A percentile compares a stretch with the other conserved stretches of the same genome.
Evolutionary conservation across 768 basidiomycete species (phyloP).

Genomic region (Hypholoma fasciculare): DNA sequence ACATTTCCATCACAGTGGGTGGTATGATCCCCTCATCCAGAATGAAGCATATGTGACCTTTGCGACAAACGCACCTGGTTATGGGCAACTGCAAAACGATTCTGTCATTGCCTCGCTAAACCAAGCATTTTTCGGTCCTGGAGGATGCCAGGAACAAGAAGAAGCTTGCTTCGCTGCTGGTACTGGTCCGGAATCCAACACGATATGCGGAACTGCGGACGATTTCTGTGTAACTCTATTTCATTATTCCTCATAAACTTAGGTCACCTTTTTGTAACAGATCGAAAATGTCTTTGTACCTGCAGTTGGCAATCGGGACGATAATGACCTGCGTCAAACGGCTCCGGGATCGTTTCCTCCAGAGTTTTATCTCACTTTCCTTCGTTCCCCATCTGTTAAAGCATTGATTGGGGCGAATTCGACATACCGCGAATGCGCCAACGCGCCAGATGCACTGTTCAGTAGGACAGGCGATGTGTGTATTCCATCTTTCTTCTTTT

Average conservation of each 20-base stretch:
- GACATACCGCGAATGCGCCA: conserved; percentile 48
- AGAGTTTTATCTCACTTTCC: conserved; percentile 51
- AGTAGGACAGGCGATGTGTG: conserved; percentile 56
- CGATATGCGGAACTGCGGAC: conserved; percentile 51
- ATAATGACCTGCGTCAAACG: conserved; percentile 60
- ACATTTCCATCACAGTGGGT: conserved; percentile 44
- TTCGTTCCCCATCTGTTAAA: conserved; percentile 35
- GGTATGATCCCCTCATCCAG: conserved; percentile 67
- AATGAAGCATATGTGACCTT: conserved; percentile 62
- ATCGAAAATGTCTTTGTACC: conserved; percentile 46
- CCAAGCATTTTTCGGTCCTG: conserved; percentile 41
- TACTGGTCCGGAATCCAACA: conserved; percentile 40
- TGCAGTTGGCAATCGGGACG: conserved; percentile 52
- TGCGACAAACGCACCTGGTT: conserved; percentile 62
- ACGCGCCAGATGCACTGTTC: conserved; percentile 43
- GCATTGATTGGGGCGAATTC: conserved; percentile 52
- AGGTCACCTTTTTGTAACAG: conserved; percentile 23
- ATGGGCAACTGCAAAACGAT: conserved; percentile 58
- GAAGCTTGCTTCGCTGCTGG: conserved; percentile 59
- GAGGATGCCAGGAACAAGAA: conserved; percentile 58
- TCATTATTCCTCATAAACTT: background rate
- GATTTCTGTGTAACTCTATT: conserved; percentile 50
- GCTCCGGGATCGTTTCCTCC: conserved; percentile 54
- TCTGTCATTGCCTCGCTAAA: conserved; percentile 47
- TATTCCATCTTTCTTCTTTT: background rate